Evolutionary conservation across 352 stramenopile genomes (phyloP), one percentile per base, ranked within the genome.

Genomic region (Halophytophthora batemanensis): DNA sequence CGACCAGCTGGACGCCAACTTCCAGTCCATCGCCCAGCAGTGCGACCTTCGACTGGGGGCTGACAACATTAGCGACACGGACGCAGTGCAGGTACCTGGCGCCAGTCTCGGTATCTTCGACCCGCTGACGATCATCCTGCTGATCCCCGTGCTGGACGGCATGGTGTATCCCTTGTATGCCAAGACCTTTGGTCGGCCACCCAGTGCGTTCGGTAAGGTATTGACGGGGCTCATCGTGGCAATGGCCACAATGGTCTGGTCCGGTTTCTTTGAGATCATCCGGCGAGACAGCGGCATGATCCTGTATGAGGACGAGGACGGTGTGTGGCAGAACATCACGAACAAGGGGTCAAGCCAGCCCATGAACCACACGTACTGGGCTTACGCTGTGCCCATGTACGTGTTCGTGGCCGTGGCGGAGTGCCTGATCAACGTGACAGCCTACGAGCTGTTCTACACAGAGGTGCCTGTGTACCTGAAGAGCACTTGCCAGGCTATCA

Each of bases 391-490:
- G 33, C 82, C 82, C 1, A 90, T 90, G 69, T 95, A 95, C 61
- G 66, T 93, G 23, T 47, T 91, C 49, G 77, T 81, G 50, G 81
- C 81, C 13, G 71, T 95, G n/a, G 82, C 82, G 21, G 84, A 91
- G 62, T 95, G 84, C 49, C 61, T 95, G 45, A 95, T 95, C 66
- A 92, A 95, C 63, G 82, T 92, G 42, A 93, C 80, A 36, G 82
- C 84, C 28, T 95, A 90, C 70, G 84, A 95, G 61, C 55, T 95
- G 50, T 90, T 93, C 50, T 95, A 95, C 79, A 88, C 74, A 48
- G 74, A 93, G 67, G 84, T 95, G 44, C 84, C 84, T 47, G 60
- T 93, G 59, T 87, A 91, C 55, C 68, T 95, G 22, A 95, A 95
- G 68, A 91, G 79, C 65, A 90, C 84, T 45, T 92, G 80, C 60